These are phyloP conservation scores for Passiflora organensis DNA, from an alignment of 345 rosid genomes.

Conservation along the genomic window DNA sequence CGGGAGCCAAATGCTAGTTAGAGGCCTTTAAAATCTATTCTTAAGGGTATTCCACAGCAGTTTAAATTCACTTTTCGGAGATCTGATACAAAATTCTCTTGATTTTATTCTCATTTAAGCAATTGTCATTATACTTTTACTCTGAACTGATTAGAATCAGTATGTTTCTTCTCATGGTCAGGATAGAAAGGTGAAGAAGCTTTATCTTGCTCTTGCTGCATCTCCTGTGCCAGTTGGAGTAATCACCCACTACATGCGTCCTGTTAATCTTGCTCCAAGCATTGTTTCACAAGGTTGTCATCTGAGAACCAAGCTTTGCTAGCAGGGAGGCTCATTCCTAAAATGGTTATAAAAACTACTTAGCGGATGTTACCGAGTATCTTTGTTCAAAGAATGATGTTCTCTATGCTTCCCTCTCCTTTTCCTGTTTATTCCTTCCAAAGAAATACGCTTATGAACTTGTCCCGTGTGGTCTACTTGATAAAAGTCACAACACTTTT, in stretches of 20 bases:
- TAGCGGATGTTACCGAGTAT: neutral
- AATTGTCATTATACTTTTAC: no score
- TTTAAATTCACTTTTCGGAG: neutral
- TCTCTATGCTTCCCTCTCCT: neutral
- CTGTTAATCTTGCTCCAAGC: slow-evolving; percentile 75
- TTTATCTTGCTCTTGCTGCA: slow-evolving; percentile 80
- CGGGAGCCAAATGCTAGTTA: no score
- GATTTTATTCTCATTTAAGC: no score
- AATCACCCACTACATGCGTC: slow-evolving; percentile 87
- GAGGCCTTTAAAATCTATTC: no score
- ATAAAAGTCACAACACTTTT: neutral
- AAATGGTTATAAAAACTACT: no score
- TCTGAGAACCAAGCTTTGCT: no score
- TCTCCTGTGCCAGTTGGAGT: slow-evolving; percentile 73
- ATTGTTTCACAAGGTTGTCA: slow-evolving; percentile 67
- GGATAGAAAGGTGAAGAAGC: slow-evolving; percentile 85
- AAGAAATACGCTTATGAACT: no score
- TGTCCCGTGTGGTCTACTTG: neutral
- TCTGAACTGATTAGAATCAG: slow-evolving; percentile 4
- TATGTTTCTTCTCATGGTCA: slow-evolving; percentile 13
- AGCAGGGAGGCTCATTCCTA: no score
- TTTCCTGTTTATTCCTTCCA: no score
- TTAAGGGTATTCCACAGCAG: neutral
- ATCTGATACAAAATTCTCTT: neutral
- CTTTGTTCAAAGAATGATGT: neutral